phyloP scores from a whole-genome alignment of 305 asterid species.

The Plantago rigida region DNA sequence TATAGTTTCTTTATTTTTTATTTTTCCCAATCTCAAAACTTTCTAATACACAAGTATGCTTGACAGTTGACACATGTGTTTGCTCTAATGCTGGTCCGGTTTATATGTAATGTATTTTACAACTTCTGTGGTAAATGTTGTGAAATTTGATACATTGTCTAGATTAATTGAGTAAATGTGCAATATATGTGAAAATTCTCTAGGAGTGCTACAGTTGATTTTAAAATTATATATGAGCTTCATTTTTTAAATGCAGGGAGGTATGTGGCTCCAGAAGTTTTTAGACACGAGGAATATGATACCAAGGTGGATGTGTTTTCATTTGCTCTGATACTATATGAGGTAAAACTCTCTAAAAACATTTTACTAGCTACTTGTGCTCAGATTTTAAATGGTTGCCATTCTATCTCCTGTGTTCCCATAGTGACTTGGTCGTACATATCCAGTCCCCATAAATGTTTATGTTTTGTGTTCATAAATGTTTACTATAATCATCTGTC shows the following conservation, averaged over 20 bases:
- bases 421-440: too few species aligned
- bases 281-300: constrained; percentile 64
- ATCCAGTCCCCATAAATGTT: too few species aligned
- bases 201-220: constrained; percentile 16
- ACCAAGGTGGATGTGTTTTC: constrained; percentile 82
- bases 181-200: constrained; percentile 7
- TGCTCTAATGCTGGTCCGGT: background rate
- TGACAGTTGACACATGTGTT: background rate
- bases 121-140: constrained; percentile 20
- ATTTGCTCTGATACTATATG: constrained; percentile 71
- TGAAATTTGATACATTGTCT: constrained; percentile 14
- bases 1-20: too few species aligned
- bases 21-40: too few species aligned
- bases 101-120: constrained; percentile 2
- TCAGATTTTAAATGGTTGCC: background rate
- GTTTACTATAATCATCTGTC: background rate
- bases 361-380: constrained; percentile 4
- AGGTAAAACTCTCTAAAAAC: constrained; percentile 40
- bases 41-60: too few species aligned
- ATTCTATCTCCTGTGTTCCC: too few species aligned
- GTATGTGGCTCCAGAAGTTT: constrained; percentile 84
- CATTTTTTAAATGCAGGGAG: constrained; percentile 44
- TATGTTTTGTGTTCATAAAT: too few species aligned
- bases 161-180: constrained; percentile 8
- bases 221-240: constrained; percentile 18